Evolutionary conservation across 805 yeast genomes (phyloP).

Genomic region (Candida nitratophila): DNA sequence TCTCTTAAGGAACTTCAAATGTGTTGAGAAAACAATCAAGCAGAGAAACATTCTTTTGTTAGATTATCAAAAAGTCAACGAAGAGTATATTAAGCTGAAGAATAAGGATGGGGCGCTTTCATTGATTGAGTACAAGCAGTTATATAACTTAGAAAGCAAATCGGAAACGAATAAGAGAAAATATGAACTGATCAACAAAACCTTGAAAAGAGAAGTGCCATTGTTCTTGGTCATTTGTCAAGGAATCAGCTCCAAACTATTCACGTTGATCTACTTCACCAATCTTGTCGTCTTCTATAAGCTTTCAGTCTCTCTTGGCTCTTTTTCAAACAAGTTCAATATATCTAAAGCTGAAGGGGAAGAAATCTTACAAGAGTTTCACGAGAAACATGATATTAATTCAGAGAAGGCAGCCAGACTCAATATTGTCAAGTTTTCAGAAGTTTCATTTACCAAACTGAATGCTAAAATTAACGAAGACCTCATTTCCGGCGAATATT

Average conservation of each 20-base stretch:
- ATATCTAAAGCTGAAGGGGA: slow-evolving; percentile 3
- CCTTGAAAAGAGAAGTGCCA: slow-evolving; percentile 42
- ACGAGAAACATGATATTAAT: slow-evolving; percentile 3
- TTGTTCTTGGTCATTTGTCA: slow-evolving; percentile 23
- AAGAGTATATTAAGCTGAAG: slow-evolving; percentile 11
- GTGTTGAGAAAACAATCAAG: slow-evolving; percentile 16
- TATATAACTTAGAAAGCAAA: slow-evolving; percentile 24
- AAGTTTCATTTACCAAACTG: slow-evolving; percentile 9
- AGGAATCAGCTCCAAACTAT: slow-evolving; percentile 24
- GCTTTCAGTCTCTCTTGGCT: not conserved
- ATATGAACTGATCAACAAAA: slow-evolving; percentile 30
- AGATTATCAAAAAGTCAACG: slow-evolving; percentile 14
- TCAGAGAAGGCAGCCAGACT: slow-evolving; percentile 5
- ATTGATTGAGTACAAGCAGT: slow-evolving; percentile 30
- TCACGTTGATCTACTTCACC: slow-evolving; percentile 12
- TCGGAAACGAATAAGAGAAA: slow-evolving; percentile 24
- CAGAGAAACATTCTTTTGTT: slow-evolving; percentile 15
- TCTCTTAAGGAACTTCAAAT: slow-evolving; percentile 10
- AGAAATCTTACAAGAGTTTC: slow-evolving; percentile 2
- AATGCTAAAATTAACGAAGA: slow-evolving; percentile 1
- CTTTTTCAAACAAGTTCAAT: slow-evolving; percentile 1
- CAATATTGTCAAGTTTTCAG: slow-evolving; percentile 10
- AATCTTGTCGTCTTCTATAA: slow-evolving; percentile 6
- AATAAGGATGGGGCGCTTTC: slow-evolving; percentile 25
- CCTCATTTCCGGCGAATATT: slow-evolving; percentile 15